These are phyloP conservation scores for Calonectria honghensis DNA, from an alignment of 2,329 filamentous ascomycete species.

Conservation along the genomic window DNA sequence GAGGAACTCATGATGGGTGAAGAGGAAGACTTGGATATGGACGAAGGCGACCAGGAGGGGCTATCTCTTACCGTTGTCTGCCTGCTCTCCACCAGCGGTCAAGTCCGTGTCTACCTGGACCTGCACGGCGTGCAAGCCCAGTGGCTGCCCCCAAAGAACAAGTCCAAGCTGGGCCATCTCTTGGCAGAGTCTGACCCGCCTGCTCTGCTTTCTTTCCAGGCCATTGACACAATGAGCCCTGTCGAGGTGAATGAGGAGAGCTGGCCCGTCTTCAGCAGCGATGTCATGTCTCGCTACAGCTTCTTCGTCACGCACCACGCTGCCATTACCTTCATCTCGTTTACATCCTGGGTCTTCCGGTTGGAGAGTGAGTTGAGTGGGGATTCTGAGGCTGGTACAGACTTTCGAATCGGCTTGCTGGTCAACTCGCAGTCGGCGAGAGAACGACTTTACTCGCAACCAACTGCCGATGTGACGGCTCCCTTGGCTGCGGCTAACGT, in stretches of 20 bases:
- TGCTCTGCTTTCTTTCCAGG: constrained; percentile 76
- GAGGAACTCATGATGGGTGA: constrained; percentile 79
- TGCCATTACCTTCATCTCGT: constrained; percentile 76
- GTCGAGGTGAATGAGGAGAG: constrained; percentile 73
- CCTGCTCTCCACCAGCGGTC: constrained; percentile 76
- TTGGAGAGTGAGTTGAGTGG: constrained; percentile 76
- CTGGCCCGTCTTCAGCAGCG: constrained; percentile 79
- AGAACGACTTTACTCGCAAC: constrained; percentile 75
- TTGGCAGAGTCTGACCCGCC: constrained; percentile 64
- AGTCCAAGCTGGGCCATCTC: constrained; percentile 66
- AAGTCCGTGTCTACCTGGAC: constrained; percentile 77
- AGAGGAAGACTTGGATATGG: constrained; percentile 76
- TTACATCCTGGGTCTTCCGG: constrained; percentile 78
- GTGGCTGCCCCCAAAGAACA: constrained; percentile 77
- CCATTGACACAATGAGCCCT: constrained; percentile 75
- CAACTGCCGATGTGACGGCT: constrained; percentile 66
- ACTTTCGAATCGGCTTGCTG: constrained; percentile 77
- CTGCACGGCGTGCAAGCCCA: constrained; percentile 78
- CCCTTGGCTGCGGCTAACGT: constrained; percentile 72
- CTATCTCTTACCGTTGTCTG: constrained; percentile 77
- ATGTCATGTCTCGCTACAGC: constrained; percentile 77
- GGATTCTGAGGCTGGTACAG: constrained; percentile 74
- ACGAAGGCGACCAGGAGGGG: constrained; percentile 75
- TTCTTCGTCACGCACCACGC: constrained; percentile 78
- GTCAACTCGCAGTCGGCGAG: constrained; percentile 75